These are phyloP conservation scores for Stropharia rugosoannulata DNA, from an alignment of 768 basidiomycete genomes.

Conservation along the genomic window DNA sequence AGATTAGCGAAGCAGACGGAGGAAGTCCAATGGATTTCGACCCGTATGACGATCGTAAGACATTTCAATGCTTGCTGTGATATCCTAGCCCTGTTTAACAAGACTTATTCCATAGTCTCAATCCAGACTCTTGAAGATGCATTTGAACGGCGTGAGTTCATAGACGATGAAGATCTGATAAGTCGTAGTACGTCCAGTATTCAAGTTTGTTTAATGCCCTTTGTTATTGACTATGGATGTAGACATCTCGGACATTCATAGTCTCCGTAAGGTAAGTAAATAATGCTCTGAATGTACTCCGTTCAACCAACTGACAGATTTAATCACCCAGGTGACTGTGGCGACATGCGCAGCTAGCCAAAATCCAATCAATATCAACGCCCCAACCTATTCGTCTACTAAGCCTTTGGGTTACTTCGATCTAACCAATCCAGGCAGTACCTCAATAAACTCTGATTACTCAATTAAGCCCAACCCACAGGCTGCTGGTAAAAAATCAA, in stretches of 20 bases:
- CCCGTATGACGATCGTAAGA: slow-evolving; percentile 1
- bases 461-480: neutral
- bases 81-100: no score
- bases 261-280: neutral
- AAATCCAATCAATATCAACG: slow-evolving; percentile 2
- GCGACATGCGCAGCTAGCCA: neutral
- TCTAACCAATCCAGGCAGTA: neutral
- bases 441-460: slow-evolving; percentile 7
- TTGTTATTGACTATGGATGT: no score
- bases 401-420: neutral
- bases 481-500: slow-evolving; percentile 2
- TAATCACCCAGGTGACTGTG: neutral
- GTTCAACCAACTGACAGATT: no score
- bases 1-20: neutral
- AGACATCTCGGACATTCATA: slow-evolving; percentile 1
- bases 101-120: neutral
- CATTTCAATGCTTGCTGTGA: no score
- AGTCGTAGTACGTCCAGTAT: neutral
- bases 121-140: neutral
- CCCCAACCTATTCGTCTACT: neutral
- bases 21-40: slow-evolving; percentile 1
- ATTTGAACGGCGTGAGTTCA: neutral
- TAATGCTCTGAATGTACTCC: neutral
- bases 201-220: neutral
- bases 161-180: neutral